Conservation (phyloP, 2,329 filamentous ascomycete species). For the Onygenales sp. region DNA sequence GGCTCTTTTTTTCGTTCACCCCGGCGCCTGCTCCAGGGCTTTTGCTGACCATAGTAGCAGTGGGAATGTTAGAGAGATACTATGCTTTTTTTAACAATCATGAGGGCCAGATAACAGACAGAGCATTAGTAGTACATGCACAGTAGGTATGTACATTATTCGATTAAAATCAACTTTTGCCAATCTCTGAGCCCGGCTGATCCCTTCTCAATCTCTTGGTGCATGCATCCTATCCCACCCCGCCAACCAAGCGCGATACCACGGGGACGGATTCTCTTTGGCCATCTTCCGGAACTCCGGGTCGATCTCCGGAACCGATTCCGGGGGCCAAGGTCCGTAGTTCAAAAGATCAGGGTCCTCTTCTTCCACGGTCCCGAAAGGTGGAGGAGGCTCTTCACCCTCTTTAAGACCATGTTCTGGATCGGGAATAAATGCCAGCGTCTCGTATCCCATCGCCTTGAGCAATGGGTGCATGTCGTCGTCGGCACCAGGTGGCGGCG, state of each 20-base stretch:
- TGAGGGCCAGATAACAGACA: too few species aligned
- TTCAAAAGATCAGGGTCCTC: not conserved
- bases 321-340: not conserved
- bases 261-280: not conserved
- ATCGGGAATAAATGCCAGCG: not conserved
- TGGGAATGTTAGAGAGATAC: too few species aligned
- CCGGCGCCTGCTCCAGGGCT: too few species aligned
- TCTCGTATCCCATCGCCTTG: not conserved
- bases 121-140: too few species aligned
- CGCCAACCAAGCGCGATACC: not conserved
- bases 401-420: not conserved
- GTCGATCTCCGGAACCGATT: not conserved
- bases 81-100: too few species aligned
- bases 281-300: not conserved
- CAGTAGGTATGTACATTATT: not conserved
- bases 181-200: not conserved
- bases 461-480: slow-evolving; percentile 1
- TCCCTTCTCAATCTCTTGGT: not conserved
- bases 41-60: too few species aligned
- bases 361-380: not conserved
- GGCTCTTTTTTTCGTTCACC: too few species aligned
- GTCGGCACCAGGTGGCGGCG: not conserved
- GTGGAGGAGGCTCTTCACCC: not conserved
- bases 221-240: not conserved
- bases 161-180: not conserved